Evolutionary conservation across 140 eudicot genomes (phyloP).

Genomic region (Bidens hawaiensis): DNA sequence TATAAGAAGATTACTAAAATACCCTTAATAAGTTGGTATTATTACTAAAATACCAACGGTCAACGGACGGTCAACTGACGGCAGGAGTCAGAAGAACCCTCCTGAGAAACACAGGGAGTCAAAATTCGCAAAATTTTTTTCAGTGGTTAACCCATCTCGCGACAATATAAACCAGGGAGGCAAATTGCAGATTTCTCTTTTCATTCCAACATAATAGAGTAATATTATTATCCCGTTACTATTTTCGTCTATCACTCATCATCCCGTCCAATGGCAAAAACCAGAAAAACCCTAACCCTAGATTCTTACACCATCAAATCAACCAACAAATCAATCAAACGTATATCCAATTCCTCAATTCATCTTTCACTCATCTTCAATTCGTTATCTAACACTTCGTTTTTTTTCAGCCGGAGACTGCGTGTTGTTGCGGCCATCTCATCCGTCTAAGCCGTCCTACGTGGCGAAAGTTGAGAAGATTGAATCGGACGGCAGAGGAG

Average conservation of each 20-base stretch:
- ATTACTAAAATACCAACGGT: too few species aligned
- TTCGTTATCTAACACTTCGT: background rate
- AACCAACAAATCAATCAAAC: slow-evolving; percentile 49
- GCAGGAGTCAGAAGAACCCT: too few species aligned
- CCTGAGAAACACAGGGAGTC: too few species aligned
- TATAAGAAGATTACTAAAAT: too few species aligned
- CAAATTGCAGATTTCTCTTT: too few species aligned
- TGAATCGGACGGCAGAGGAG: slow-evolving; percentile 54
- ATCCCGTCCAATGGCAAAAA: slow-evolving; percentile 54
- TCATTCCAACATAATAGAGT: too few species aligned
- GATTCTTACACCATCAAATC: slow-evolving; percentile 60
- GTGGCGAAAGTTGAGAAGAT: slow-evolving; percentile 69
- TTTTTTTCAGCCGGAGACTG: slow-evolving; percentile 67
- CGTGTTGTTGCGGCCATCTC: slow-evolving; percentile 79
- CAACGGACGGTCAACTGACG: too few species aligned
- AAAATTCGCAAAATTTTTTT: too few species aligned
- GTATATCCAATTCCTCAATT: slow-evolving; percentile 13
- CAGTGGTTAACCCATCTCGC: too few species aligned
- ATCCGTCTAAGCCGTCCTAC: slow-evolving; percentile 70
- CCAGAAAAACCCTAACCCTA: slow-evolving; percentile 58
- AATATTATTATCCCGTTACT: too few species aligned
- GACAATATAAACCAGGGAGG: too few species aligned
- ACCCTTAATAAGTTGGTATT: too few species aligned
- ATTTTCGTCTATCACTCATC: background rate
- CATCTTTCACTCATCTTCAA: slow-evolving; percentile 1